Conservation (phyloP, 78 protist species). For the Speleostelium caveatum region DNA sequence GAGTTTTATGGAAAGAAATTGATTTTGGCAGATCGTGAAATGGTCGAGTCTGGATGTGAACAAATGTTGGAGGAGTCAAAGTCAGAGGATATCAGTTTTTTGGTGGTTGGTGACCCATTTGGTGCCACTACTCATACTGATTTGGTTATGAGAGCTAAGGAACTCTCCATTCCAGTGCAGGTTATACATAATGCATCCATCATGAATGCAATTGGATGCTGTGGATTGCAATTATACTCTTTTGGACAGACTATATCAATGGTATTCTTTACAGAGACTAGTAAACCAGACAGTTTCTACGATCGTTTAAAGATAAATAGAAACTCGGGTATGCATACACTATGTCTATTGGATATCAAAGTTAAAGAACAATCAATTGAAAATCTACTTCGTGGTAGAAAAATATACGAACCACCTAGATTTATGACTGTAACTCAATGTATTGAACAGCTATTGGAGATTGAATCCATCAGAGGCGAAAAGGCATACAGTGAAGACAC, state of each 20-base stretch:
- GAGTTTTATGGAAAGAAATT: conserved; percentile 88
- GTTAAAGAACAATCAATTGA: conserved; percentile 96
- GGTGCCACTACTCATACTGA: conserved; percentile 99
- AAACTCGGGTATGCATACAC: conserved; percentile 96
- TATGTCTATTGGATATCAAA: conserved; percentile 98
- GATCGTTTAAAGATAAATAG: conserved; percentile 90
- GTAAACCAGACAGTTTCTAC: conserved; percentile 97
- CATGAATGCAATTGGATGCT: conserved; percentile 98
- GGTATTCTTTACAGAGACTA: conserved; percentile 93
- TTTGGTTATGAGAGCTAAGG: conserved; percentile 91
- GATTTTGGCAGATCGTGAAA: conserved; percentile 95
- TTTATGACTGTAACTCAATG: conserved; percentile 97
- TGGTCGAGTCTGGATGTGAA: conserved; percentile 95
- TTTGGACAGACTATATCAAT: conserved; percentile 98
- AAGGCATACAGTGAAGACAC: conserved; percentile 76
- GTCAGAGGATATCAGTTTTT: conserved; percentile 88
- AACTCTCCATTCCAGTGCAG: conserved; percentile 51
- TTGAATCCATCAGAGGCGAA: conserved; percentile 73
- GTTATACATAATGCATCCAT: conserved; percentile 99
- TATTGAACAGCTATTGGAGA: conserved; percentile 91
- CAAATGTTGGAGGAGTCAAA: conserved; percentile 89
- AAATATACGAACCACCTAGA: conserved; percentile 98
- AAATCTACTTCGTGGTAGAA: conserved; percentile 92
- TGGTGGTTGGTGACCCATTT: conserved; percentile 99
- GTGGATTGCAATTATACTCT: conserved; percentile 98